Percentiles rank a stretch among this genome's conserved stretches.
phyloP scores from a whole-genome alignment of 225 moss, liverwort and hornwort genomes.

The Neckera pumila region DNA sequence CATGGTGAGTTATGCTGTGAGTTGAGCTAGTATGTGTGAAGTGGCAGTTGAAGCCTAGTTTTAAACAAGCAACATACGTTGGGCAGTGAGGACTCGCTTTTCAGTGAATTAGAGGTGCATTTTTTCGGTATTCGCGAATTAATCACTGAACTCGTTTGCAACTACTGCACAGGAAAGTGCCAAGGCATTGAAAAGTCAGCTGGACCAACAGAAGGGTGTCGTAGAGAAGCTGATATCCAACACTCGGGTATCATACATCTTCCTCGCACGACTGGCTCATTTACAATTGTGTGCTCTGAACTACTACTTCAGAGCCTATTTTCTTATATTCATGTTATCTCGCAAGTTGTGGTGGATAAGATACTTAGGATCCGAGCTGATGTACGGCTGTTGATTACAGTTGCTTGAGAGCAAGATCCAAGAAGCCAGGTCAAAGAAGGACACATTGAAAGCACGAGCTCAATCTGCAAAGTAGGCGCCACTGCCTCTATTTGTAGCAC shows the following conservation, averaged over 20 bases:
- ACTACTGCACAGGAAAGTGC: conserved; percentile 67
- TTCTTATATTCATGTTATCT: not conserved
- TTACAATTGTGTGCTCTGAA: not conserved
- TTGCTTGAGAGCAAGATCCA: conserved; percentile 97
- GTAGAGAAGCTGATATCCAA: conserved; percentile 94
- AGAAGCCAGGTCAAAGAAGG: conserved; percentile 99
- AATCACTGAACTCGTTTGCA: not conserved
- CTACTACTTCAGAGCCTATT: not conserved
- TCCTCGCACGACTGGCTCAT: not conserved
- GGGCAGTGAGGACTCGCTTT: not conserved
- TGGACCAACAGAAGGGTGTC: conserved; percentile 87
- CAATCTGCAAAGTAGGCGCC: conserved; percentile 83
- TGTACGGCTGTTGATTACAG: conserved; percentile 14
- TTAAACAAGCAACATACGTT: not conserved
- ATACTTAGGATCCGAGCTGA: not conserved
- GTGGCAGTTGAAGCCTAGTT: not conserved
- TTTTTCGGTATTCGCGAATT: not conserved
- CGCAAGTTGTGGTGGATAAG: not conserved
- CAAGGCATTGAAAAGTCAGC: conserved; percentile 70
- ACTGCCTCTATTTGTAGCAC: not conserved
- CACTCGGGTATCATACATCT: conserved; percentile 57
- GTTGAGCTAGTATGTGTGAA: not conserved
- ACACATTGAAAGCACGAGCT: conserved; percentile 94
- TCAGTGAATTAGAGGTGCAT: not conserved
- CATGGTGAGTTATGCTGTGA: not conserved